Evolutionary conservation across 352 stramenopile genomes (phyloP).

Genomic region (Pythium folliculosum): DNA sequence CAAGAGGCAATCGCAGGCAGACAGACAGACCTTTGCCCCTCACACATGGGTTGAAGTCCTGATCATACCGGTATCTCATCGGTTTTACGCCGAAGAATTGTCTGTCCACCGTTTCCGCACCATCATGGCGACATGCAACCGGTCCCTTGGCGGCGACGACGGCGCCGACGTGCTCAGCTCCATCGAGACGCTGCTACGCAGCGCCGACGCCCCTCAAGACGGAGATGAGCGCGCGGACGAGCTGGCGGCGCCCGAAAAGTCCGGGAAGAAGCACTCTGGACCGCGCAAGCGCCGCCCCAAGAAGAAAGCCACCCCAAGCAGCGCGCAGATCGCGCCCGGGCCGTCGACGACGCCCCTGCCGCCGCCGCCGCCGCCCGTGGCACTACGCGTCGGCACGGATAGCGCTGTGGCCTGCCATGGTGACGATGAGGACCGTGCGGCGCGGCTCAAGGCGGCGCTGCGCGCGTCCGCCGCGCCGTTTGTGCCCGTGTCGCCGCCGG

Average conservation of each 20-base stretch:
- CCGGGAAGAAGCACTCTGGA: constrained; percentile 50
- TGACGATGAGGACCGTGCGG: background rate
- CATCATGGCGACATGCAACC: background rate
- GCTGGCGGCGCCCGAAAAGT: background rate
- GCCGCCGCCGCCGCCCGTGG: background rate
- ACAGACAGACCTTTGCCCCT: too few species aligned
- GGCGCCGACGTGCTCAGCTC: constrained; percentile 12
- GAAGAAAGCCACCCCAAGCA: constrained; percentile 41
- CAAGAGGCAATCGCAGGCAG: too few species aligned
- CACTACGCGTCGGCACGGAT: background rate
- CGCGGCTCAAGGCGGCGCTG: constrained; percentile 21
- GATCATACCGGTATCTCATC: too few species aligned
- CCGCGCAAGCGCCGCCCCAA: constrained; percentile 67
- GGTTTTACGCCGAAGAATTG: too few species aligned
- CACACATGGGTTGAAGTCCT: too few species aligned
- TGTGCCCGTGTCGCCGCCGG: constrained; percentile 25
- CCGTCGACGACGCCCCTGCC: background rate
- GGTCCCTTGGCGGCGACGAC: background rate
- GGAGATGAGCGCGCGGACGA: background rate
- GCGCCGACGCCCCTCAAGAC: background rate
- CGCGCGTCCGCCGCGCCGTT: constrained; percentile 43
- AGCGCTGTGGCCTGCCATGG: background rate
- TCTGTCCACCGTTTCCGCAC: background rate
- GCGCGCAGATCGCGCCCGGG: too few species aligned
- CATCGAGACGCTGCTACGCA: constrained; percentile 10